Evolutionary conservation across 2,329 filamentous ascomycete species (phyloP).

Genomic region (Microcyclosporella mali): DNA sequence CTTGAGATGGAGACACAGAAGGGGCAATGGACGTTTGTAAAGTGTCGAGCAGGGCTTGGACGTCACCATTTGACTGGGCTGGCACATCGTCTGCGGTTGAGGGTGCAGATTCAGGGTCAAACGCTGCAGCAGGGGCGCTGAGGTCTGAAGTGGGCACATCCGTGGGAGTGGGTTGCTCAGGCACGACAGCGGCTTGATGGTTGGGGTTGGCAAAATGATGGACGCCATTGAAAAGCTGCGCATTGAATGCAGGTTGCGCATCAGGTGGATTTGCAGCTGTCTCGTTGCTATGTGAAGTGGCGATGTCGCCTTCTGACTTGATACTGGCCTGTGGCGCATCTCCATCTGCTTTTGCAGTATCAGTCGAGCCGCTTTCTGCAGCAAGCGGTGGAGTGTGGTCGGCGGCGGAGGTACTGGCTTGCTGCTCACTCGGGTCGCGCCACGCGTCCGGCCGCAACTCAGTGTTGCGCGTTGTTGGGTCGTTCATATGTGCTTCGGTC

Average conservation of each 20-base stretch:
- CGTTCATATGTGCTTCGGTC: slow-evolving; percentile 51
- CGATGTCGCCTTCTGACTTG: not conserved
- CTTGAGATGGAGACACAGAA: too few relatives aligned
- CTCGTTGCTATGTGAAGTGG: slow-evolving; percentile 17
- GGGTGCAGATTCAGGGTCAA: slow-evolving; percentile 6
- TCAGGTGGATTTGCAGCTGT: slow-evolving; percentile 15
- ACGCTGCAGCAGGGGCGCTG: slow-evolving; percentile 10
- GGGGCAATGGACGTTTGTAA: slow-evolving; percentile 29
- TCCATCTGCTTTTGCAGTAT: slow-evolving; percentile 2
- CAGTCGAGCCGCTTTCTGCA: slow-evolving; percentile 15
- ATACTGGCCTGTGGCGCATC: slow-evolving; percentile 1
- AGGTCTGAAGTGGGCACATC: slow-evolving; percentile 13
- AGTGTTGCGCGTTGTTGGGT: slow-evolving; percentile 30
- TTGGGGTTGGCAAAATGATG: slow-evolving; percentile 17
- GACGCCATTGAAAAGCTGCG: slow-evolving; percentile 17
- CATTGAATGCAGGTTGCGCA: slow-evolving; percentile 6
- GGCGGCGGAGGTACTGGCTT: slow-evolving; percentile 4
- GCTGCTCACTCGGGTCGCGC: slow-evolving; percentile 27
- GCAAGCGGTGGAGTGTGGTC: slow-evolving; percentile 16
- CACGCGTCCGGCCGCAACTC: slow-evolving; percentile 30
- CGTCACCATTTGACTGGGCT: slow-evolving; percentile 31
- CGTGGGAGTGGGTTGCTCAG: slow-evolving; percentile 8
- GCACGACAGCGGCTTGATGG: slow-evolving; percentile 7
- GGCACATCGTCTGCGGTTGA: slow-evolving; percentile 9
- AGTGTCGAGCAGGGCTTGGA: slow-evolving; percentile 43